A percentile compares a stretch with the other conserved stretches of the same genome.
Evolutionary conservation across 352 stramenopile genomes (phyloP).

Genomic region (Phytopythium montanum): DNA sequence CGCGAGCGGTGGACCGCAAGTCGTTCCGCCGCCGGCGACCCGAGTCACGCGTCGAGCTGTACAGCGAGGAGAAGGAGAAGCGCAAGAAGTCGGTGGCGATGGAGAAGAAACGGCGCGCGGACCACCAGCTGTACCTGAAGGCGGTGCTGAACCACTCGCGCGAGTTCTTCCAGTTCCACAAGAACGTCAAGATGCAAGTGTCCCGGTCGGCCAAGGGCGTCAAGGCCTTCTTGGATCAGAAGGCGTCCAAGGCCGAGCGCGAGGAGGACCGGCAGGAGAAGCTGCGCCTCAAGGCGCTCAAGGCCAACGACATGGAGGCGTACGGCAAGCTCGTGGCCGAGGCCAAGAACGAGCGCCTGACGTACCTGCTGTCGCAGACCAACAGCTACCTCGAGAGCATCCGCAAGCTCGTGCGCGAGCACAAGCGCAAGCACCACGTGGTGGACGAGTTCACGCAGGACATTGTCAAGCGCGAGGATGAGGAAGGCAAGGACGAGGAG

Average conservation of each 20-base stretch:
- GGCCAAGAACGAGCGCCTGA: conserved; percentile 97
- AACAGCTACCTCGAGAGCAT: conserved; percentile 97
- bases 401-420: conserved; percentile 87
- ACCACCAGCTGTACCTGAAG: conserved; percentile 80
- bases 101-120: conserved; percentile 74
- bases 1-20: conserved; percentile 60
- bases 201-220: conserved; percentile 64
- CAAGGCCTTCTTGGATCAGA: conserved; percentile 78
- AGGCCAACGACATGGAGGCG: conserved; percentile 97
- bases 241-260: conserved; percentile 70
- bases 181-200: conserved; percentile 73
- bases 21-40: conserved; percentile 72
- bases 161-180: conserved; percentile 86
- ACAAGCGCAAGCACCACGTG: conserved; percentile 84
- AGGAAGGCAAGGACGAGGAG: conserved; percentile 25
- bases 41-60: conserved; percentile 53
- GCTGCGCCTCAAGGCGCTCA: conserved; percentile 85
- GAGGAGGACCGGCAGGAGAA: conserved; percentile 88
- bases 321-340: conserved; percentile 97
- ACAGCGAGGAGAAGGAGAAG: conserved; percentile 72
- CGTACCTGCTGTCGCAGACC: conserved; percentile 95
- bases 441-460: conserved; percentile 42
- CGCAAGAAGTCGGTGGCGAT: conserved; percentile 80
- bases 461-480: conserved; percentile 28
- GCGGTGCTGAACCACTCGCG: conserved; percentile 79